Percentiles rank a stretch among this genome's conserved stretches.
These are phyloP conservation scores for Camillea tinctor DNA, from an alignment of 2,329 filamentous ascomycete genomes.

Conservation along the genomic window DNA sequence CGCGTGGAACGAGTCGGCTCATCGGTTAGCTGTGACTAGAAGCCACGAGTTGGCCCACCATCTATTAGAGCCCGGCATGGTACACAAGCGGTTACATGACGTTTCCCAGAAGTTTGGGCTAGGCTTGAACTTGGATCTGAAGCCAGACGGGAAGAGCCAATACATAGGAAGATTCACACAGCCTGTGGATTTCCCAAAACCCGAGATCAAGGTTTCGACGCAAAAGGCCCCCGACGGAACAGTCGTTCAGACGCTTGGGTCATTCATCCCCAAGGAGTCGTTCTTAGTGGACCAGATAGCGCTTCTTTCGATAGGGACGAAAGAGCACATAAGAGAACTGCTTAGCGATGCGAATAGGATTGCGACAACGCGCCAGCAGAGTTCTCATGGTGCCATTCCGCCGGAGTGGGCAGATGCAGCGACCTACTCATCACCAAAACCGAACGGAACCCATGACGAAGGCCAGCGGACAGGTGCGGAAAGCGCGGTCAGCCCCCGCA, in stretches of 20 bases:
- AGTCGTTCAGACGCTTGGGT: constrained; percentile 61
- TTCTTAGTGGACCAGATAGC: constrained; percentile 79
- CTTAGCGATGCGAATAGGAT: constrained; percentile 75
- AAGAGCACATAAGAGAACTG: constrained; percentile 73
- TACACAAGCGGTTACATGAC: constrained; percentile 58
- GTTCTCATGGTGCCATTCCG: constrained; percentile 77
- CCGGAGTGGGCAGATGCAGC: constrained; percentile 74
- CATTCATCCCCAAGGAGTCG: constrained; percentile 73
- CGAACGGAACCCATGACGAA: constrained; percentile 20
- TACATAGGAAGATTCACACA: constrained; percentile 48
- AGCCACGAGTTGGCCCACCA: constrained; percentile 72
- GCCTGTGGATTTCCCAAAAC: constrained; percentile 49
- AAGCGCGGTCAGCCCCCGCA: constrained; percentile 51
- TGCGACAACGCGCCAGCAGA: constrained; percentile 69
- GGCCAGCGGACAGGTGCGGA: constrained; percentile 35
- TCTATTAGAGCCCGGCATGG: constrained; percentile 65
- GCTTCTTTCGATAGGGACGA: constrained; percentile 77
- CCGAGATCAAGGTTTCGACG: constrained; percentile 52
- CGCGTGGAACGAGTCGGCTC: constrained; percentile 65
- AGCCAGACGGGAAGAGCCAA: constrained; percentile 38
- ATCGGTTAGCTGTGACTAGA: constrained; percentile 55
- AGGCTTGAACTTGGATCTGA: constrained; percentile 54
- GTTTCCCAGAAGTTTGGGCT: constrained; percentile 59
- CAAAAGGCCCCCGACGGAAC: constrained; percentile 60
- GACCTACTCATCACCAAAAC: constrained; percentile 42